Evolutionary conservation across 352 stramenopile species (phyloP).

Genomic region (Phytophthora brassicae): DNA sequence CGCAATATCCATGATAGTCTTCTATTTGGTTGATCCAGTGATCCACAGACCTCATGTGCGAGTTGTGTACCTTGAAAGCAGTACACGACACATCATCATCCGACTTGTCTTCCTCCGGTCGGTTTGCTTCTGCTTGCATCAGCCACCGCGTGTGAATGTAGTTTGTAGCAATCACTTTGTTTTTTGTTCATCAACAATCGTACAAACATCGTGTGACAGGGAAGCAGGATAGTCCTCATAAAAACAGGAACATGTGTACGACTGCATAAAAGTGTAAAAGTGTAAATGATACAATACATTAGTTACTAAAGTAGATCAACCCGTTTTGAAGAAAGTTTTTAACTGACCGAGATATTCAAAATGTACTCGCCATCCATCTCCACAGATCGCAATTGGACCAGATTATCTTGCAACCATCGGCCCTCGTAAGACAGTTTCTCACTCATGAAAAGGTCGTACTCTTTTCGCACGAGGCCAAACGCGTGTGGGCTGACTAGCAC

Average conservation of each 20-base stretch:
- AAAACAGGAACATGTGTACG: background rate
- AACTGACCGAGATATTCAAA: background rate
- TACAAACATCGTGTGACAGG: conserved; percentile 3
- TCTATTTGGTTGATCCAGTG: conserved; percentile 10
- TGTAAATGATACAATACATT: background rate
- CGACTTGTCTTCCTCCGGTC: background rate
- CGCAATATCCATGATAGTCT: conserved; percentile 7
- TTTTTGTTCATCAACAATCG: background rate
- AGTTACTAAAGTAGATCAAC: background rate
- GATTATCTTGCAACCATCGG: too few species aligned
- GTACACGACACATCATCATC: background rate
- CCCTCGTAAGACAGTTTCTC: too few species aligned
- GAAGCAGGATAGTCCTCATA: background rate
- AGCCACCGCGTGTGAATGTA: conserved; percentile 7
- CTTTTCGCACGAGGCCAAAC: background rate
- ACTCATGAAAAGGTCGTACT: conserved; percentile 3
- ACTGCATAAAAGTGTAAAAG: background rate
- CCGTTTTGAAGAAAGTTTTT: background rate
- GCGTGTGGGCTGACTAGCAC: conserved; percentile 1
- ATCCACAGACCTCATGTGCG: background rate
- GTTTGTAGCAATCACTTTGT: conserved; percentile 1
- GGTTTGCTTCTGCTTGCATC: background rate
- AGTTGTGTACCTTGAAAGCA: background rate
- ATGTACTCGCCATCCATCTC: background rate
- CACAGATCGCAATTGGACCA: too few species aligned